Evolutionary conservation across 805 yeast genomes (phyloP).

Genomic region (Zygosaccharomyces pseudorouxii): DNA sequence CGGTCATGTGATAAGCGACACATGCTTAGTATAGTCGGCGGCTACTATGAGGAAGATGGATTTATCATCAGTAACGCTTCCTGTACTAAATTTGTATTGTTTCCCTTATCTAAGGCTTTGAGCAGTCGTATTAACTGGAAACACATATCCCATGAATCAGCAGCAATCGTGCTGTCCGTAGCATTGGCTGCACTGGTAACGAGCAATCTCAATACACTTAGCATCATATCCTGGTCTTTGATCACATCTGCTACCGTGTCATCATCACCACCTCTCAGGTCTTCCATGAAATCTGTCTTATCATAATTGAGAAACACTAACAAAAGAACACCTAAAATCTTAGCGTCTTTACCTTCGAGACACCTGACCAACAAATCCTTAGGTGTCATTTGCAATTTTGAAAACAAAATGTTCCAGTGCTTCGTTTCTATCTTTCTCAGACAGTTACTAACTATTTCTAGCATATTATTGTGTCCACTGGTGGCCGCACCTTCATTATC

Average conservation of each 20-base stretch:
- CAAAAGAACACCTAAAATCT: slow-evolving; percentile 29
- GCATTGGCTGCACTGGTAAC: slow-evolving; percentile 30
- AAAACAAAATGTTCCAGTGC: slow-evolving; percentile 31
- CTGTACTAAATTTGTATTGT: slow-evolving; percentile 22
- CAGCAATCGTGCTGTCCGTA: slow-evolving; percentile 23
- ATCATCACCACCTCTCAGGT: slow-evolving; percentile 11
- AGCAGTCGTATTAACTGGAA: slow-evolving; percentile 32
- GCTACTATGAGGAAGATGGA: neutral
- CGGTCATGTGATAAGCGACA: slow-evolving; percentile 12
- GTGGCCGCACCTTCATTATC: slow-evolving; percentile 8
- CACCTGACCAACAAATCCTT: slow-evolving; percentile 30
- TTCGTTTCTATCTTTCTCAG: slow-evolving; percentile 33
- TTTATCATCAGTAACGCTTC: slow-evolving; percentile 25
- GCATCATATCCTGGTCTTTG: slow-evolving; percentile 31
- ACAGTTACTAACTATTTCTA: slow-evolving; percentile 35
- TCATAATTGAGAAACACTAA: slow-evolving; percentile 34
- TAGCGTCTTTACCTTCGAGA: slow-evolving; percentile 31
- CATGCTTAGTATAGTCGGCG: neutral
- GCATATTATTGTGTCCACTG: slow-evolving; percentile 18
- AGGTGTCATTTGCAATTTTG: slow-evolving; percentile 28
- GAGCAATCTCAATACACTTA: slow-evolving; percentile 28
- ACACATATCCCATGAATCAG: slow-evolving; percentile 36
- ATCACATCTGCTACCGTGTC: slow-evolving; percentile 19
- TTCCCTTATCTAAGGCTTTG: slow-evolving; percentile 29
- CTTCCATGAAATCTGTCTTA: slow-evolving; percentile 19